These are phyloP conservation scores for Calcarisporium arbuscula DNA, from an alignment of 2,329 filamentous ascomycete genomes.

Conservation along the genomic window DNA sequence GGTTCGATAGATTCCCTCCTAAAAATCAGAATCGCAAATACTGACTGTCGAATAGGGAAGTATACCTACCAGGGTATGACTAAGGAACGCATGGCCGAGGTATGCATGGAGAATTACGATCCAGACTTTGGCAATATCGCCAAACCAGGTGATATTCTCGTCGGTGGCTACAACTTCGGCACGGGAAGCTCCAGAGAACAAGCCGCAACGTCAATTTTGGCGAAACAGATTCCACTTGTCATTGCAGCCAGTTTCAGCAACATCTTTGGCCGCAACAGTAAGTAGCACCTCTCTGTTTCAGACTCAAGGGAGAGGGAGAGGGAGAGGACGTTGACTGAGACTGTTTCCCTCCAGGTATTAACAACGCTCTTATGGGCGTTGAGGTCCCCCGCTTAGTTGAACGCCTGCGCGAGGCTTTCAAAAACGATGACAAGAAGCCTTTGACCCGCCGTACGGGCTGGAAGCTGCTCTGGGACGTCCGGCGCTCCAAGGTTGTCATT, in stretches of 20 bases:
- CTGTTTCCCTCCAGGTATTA: no score
- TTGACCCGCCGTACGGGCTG: conserved; percentile 73
- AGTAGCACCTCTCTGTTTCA: no score
- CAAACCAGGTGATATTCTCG: conserved; percentile 69
- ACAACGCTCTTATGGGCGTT: conserved; percentile 68
- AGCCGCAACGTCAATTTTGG: conserved; percentile 79
- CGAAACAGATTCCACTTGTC: conserved; percentile 73
- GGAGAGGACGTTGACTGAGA: no score
- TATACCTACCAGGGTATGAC: conserved; percentile 89
- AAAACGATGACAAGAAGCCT: conserved; percentile 40
- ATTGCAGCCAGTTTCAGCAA: conserved; percentile 77
- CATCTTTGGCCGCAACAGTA: conserved; percentile 74
- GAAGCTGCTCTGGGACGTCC: conserved; percentile 77
- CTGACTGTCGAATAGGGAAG: no score
- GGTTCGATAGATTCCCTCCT: no score
- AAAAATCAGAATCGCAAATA: no score
- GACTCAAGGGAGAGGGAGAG: no score
- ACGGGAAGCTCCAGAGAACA: conserved; percentile 74
- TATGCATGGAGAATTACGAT: conserved; percentile 95
- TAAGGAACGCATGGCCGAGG: conserved; percentile 73
- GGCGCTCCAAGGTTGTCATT: conserved; percentile 62
- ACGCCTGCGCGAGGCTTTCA: conserved; percentile 57
- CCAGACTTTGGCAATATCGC: conserved; percentile 58
- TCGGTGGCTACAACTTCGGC: conserved; percentile 84
- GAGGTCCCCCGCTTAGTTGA: conserved; percentile 63